Base-by-base conservation (phyloP, 306 rosid species). In the Prunus kanzakura region DNA sequence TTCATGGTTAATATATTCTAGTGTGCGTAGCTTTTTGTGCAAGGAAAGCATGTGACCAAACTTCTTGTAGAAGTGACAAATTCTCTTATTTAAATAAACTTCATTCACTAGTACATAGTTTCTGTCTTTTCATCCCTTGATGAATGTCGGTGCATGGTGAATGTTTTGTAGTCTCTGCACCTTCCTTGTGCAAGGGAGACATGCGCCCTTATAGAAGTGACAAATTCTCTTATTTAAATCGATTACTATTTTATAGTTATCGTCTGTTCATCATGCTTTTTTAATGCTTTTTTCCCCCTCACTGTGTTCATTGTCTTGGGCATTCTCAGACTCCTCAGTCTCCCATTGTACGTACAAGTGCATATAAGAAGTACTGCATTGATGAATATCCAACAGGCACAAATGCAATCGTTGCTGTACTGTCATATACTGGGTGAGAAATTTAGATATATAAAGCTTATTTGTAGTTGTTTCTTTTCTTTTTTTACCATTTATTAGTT, bases 381-480 rank as follows among this genome's bases (percentile, higher is more conserved):
- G 97, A 95, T 79, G 97, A 90, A 83, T 95, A 78, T 80, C 97
- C 97, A 71, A 84, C 92, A 2, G 98, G 98, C 73, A 95, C 98
- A 56, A 95, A 95, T 81, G 98, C 98, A 78, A 88, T 95, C 16
- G 98, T 95, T 80, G 98, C 97, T 76, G 97, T 95, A 73, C 80
- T 95, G 82, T 83, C 97, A 78, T 95, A 95, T 86, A 95, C 98
- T 45, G 97, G 98, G 98, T 95, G 87, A 79, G 81, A 78, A 73
- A 78, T 67, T 79, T 70, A 70, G 69, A 52, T 60, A 6, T 45
- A 13, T 60, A 22, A 11, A 1, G 55, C 56, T 35, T 46, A 32
- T 23, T 16, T 47, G 2, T 55, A 27, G 22, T 15, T 61, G 3
- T 11, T 61, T 30, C 18, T 67, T 75, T 64, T 60, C 18, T 45